phyloP scores from a whole-genome alignment of 2,329 filamentous ascomycete species.

The Pyrenophora graminea region DNA sequence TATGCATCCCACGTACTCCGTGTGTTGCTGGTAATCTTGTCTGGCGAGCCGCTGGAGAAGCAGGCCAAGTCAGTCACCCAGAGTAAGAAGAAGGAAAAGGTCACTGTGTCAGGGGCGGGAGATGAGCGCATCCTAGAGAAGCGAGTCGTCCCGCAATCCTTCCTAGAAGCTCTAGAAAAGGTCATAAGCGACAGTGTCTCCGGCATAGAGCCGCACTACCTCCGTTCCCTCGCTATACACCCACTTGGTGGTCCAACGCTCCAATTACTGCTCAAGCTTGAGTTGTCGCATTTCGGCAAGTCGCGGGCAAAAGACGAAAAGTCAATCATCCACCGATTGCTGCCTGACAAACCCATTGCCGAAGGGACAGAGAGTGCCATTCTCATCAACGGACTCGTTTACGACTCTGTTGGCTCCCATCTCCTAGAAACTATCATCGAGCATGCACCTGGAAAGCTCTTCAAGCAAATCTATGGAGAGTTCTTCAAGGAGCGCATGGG shows the following conservation, averaged over 20 bases:
- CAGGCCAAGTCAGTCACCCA: slow-evolving; percentile 71
- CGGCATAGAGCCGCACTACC: slow-evolving; percentile 75
- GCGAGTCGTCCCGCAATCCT: slow-evolving; percentile 73
- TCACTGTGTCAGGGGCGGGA: slow-evolving; percentile 60
- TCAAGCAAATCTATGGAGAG: slow-evolving; percentile 82
- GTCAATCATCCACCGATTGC: slow-evolving; percentile 73
- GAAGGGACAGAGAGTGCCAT: slow-evolving; percentile 74
- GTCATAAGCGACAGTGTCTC: slow-evolving; percentile 78
- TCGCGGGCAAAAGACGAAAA: slow-evolving; percentile 66
- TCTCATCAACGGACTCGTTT: slow-evolving; percentile 85
- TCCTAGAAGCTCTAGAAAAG: slow-evolving; percentile 75
- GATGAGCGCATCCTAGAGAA: slow-evolving; percentile 49
- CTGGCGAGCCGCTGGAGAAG: slow-evolving; percentile 77
- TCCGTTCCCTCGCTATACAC: slow-evolving; percentile 83
- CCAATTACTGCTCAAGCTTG: slow-evolving; percentile 86
- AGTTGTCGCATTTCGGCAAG: slow-evolving; percentile 75
- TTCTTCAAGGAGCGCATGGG: slow-evolving; percentile 80
- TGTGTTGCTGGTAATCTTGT: slow-evolving; percentile 81
- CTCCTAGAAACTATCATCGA: slow-evolving; percentile 85
- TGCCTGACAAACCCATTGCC: slow-evolving; percentile 77
- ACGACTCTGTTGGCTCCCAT: slow-evolving; percentile 87
- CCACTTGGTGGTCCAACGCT: slow-evolving; percentile 89
- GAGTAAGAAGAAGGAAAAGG: slow-evolving; percentile 89
- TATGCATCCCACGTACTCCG: slow-evolving; percentile 92
- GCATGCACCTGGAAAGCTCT: slow-evolving; percentile 81